These are phyloP conservation scores for Cystofilobasidium capitatum DNA, from an alignment of 768 basidiomycete genomes.

Conservation along the genomic window DNA sequence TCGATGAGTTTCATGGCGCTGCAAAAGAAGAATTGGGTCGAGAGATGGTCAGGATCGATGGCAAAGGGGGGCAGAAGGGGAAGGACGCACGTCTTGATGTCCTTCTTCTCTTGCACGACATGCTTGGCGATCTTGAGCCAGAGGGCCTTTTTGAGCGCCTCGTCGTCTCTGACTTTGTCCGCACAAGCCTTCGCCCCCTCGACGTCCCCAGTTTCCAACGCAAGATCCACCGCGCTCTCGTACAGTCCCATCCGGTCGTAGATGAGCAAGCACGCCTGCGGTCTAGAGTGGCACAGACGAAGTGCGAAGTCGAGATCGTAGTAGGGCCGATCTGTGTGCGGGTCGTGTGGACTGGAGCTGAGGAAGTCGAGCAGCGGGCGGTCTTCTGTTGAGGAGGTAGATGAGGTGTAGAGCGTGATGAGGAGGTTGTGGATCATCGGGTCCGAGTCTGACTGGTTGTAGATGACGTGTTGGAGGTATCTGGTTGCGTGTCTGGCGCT, in stretches of 20 bases:
- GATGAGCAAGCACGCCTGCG: constrained; percentile 86
- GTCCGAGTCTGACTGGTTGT: constrained; percentile 55
- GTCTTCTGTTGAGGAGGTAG: constrained; percentile 41
- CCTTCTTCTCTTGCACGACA: constrained; percentile 43
- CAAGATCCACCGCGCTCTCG: constrained; percentile 92
- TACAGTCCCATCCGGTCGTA: constrained; percentile 96
- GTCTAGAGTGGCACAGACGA: constrained; percentile 70
- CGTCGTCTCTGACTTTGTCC: constrained; percentile 77
- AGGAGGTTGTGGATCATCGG: constrained; percentile 88
- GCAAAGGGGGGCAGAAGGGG: background rate
- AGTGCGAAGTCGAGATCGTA: constrained; percentile 96
- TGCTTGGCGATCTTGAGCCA: constrained; percentile 99
- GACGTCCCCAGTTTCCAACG: constrained; percentile 84
- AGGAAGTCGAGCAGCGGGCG: constrained; percentile 60
- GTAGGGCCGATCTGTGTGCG: constrained; percentile 73
- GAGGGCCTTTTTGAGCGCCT: constrained; percentile 73
- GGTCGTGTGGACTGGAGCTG: constrained; percentile 66
- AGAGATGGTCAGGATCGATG: background rate
- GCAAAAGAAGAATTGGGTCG: constrained; percentile 1
- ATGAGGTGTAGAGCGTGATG: constrained; percentile 61
- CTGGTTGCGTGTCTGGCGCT: constrained; percentile 71
- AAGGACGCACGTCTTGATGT: constrained; percentile 1
- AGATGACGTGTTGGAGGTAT: constrained; percentile 75
- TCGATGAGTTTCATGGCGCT: constrained; percentile 97
- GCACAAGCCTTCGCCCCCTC: constrained; percentile 93